Percentiles rank a stretch among this genome's conserved stretches.
These are phyloP conservation scores for Pezicula neosporulosa DNA, from an alignment of 2,329 filamentous ascomycete species.

Conservation along the genomic window DNA sequence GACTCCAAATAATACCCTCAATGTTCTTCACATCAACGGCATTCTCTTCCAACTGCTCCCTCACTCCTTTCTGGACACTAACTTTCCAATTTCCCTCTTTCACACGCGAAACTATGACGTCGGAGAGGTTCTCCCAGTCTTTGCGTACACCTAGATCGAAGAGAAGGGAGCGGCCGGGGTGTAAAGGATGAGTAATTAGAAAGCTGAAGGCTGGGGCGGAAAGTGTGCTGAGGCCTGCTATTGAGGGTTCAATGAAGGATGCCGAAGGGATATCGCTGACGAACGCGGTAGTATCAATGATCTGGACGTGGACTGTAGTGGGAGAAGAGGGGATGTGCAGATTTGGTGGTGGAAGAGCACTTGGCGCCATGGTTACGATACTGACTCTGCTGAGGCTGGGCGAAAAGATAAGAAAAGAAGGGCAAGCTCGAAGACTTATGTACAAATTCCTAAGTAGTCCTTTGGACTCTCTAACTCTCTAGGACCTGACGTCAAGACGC, in stretches of 20 bases:
- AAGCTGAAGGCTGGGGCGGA: slow-evolving; percentile 41
- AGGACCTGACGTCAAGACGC: too few species aligned
- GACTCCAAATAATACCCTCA: slow-evolving; percentile 31
- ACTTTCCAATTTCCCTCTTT: slow-evolving; percentile 31
- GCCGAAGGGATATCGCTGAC: slow-evolving; percentile 18
- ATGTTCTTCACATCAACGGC: slow-evolving; percentile 30
- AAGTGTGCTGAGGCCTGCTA: slow-evolving; percentile 32
- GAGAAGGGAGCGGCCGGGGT: slow-evolving; percentile 23
- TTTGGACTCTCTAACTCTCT: too few species aligned
- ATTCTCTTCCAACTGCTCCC: slow-evolving; percentile 36
- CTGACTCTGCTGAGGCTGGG: neutral
- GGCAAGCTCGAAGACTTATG: neutral
- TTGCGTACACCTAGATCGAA: slow-evolving; percentile 36
- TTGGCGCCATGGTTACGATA: neutral
- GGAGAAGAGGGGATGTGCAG: slow-evolving; percentile 27
- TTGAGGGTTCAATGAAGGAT: slow-evolving; percentile 22
- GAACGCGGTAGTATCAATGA: slow-evolving; percentile 29
- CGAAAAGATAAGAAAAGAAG: neutral
- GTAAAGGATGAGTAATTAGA: slow-evolving; percentile 39
- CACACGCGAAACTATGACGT: slow-evolving; percentile 24
- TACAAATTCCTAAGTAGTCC: neutral
- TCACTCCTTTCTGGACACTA: slow-evolving; percentile 37
- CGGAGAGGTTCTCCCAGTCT: slow-evolving; percentile 38
- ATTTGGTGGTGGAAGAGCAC: slow-evolving; percentile 6
- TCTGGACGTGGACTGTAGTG: slow-evolving; percentile 26